phyloP scores from a whole-genome alignment of 352 stramenopile species.

The Saprolegnia parasitica region DNA sequence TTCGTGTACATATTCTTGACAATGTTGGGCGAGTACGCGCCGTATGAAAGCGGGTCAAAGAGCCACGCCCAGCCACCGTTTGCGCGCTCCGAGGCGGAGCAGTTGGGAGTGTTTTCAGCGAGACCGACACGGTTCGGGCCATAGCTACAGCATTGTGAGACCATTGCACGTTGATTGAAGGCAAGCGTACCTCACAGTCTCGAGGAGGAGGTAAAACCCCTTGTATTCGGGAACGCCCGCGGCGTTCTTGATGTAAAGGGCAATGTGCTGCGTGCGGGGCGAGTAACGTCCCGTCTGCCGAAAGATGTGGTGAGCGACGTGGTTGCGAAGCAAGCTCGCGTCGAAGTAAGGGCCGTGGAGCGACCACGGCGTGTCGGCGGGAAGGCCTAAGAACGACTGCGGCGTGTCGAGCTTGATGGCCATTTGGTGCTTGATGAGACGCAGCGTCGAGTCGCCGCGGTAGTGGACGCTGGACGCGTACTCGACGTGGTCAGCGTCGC shows the following conservation, averaged over 20 bases:
- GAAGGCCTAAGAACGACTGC: slow-evolving; percentile 49
- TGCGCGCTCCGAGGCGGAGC: slow-evolving; percentile 41
- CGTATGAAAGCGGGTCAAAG: slow-evolving; percentile 63
- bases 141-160: slow-evolving; percentile 32
- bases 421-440: slow-evolving; percentile 75
- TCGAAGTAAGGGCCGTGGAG: slow-evolving; percentile 75
- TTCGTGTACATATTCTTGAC: slow-evolving; percentile 75
- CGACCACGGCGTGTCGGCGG: slow-evolving; percentile 59
- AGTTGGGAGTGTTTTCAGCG: slow-evolving; percentile 44
- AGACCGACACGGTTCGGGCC: slow-evolving; percentile 62
- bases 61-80: slow-evolving; percentile 74
- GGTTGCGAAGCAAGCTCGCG: slow-evolving; percentile 66
- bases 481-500: slow-evolving; percentile 37
- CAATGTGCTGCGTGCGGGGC: slow-evolving; percentile 53
- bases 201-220: slow-evolving; percentile 67
- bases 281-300: slow-evolving; percentile 65
- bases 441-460: slow-evolving; percentile 69
- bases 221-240: slow-evolving; percentile 42
- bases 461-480: slow-evolving; percentile 62
- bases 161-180: too few relatives aligned
- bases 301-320: slow-evolving; percentile 74
- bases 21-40: slow-evolving; percentile 67
- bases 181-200: slow-evolving; percentile 45
- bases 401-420: slow-evolving; percentile 54
- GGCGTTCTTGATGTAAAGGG: slow-evolving; percentile 58